phyloP scores from a whole-genome alignment of 345 rosid genomes.

The Turritis glabra region DNA sequence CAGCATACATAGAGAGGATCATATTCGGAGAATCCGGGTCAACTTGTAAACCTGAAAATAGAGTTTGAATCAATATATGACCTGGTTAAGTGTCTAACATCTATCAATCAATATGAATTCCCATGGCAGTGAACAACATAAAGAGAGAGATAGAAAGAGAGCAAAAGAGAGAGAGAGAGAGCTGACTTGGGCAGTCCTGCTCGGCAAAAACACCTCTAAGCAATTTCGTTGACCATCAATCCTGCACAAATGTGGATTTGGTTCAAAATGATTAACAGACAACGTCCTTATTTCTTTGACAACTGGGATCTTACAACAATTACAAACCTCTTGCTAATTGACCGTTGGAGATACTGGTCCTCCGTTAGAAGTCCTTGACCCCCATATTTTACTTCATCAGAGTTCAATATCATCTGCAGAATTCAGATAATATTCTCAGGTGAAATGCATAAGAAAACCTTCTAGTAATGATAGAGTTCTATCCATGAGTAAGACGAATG shows the following conservation, averaged over 20 bases:
- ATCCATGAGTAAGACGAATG: not conserved
- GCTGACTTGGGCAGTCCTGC: conserved; percentile 91
- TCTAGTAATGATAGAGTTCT: not conserved
- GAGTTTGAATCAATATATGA: not conserved
- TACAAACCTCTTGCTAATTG: conserved; percentile 63
- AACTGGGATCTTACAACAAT: not conserved
- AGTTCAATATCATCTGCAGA: conserved; percentile 66
- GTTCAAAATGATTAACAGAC: conserved; percentile 11
- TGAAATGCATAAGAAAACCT: conserved; percentile 7
- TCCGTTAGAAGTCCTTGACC: conserved; percentile 62
- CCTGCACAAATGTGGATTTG: conserved; percentile 45
- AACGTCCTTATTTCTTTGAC: conserved; percentile 11
- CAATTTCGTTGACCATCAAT: conserved; percentile 72
- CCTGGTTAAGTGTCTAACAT: not conserved
- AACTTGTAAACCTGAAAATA: conserved; percentile 60
- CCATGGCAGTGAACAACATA: conserved; percentile 3
- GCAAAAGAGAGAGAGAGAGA: conserved; percentile 28
- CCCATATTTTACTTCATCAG: conserved; percentile 81
- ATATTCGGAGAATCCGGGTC: conserved; percentile 64
- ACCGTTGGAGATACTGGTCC: conserved; percentile 68
- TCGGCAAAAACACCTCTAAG: conserved; percentile 77
- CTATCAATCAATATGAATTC: not conserved
- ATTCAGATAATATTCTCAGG: conserved; percentile 3
- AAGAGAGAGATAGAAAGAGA: conserved; percentile 16
- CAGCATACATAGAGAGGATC: conserved; percentile 23